Percentiles rank a stretch among this genome's conserved stretches.
These are phyloP conservation scores for Sarocladiaceae sp. DNA, from an alignment of 2,329 filamentous ascomycete genomes.

Conservation along the genomic window DNA sequence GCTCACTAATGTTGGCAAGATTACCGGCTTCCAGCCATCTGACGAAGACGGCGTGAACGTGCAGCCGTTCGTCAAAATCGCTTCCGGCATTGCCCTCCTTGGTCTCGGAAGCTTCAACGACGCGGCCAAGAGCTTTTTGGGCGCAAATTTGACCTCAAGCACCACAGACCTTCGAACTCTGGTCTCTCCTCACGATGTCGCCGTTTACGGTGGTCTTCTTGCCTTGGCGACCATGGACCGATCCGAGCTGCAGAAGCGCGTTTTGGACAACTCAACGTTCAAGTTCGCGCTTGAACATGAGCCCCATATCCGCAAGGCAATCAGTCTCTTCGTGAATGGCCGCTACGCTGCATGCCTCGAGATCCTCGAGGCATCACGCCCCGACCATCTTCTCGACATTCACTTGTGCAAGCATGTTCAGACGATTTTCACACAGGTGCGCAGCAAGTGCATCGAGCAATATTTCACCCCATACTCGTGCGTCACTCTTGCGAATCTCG, in stretches of 20 bases:
- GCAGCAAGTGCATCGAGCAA: slow-evolving; percentile 88
- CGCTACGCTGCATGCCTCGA: slow-evolving; percentile 83
- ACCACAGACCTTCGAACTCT: slow-evolving; percentile 63
- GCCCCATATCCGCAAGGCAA: slow-evolving; percentile 87
- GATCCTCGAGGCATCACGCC: slow-evolving; percentile 74
- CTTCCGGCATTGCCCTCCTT: slow-evolving; percentile 46
- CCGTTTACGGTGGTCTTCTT: slow-evolving; percentile 85
- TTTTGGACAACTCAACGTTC: slow-evolving; percentile 79
- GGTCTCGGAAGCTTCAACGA: slow-evolving; percentile 46
- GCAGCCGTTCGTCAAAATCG: slow-evolving; percentile 48
- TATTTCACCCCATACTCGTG: slow-evolving; percentile 89
- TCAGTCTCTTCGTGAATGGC: slow-evolving; percentile 83
- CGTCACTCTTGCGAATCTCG: slow-evolving; percentile 76
- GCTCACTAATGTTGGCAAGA: slow-evolving; percentile 57
- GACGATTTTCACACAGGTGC: slow-evolving; percentile 67
- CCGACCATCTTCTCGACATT: slow-evolving; percentile 87
- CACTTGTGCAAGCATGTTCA: slow-evolving; percentile 74
- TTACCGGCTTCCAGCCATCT: slow-evolving; percentile 44
- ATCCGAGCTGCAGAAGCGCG: slow-evolving; percentile 64
- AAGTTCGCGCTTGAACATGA: slow-evolving; percentile 87
- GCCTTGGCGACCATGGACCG: slow-evolving; percentile 88
- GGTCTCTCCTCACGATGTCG: slow-evolving; percentile 80
- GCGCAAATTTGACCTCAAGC: slow-evolving; percentile 12
- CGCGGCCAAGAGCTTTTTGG: slow-evolving; percentile 69
- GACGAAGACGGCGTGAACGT: slow-evolving; percentile 39